phyloP scores from a whole-genome alignment of 2,329 filamentous ascomycete genomes.

The Aspergillus persii region DNA sequence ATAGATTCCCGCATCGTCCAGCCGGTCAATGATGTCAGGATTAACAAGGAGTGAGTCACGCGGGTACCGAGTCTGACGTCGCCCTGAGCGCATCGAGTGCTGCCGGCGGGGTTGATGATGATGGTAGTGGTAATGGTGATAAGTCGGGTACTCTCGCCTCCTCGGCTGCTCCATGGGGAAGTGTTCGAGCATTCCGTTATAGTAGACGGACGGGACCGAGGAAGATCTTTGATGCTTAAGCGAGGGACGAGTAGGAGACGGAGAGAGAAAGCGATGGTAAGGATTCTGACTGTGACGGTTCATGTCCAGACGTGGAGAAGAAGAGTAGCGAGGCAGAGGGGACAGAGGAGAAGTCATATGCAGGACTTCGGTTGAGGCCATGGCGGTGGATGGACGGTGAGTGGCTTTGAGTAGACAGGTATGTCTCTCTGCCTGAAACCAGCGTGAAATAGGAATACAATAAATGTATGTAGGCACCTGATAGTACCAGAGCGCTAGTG shows the following conservation, averaged over 20 bases:
- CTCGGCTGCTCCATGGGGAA: constrained; percentile 24
- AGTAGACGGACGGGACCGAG: constrained; percentile 25
- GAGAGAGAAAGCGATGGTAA: constrained; percentile 27
- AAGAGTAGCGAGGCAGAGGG: constrained; percentile 13
- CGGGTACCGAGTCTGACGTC: constrained; percentile 13
- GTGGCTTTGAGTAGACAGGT: not conserved
- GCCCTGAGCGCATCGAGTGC: constrained; percentile 3
- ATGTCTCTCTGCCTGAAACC: not conserved
- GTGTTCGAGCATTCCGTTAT: constrained; percentile 25
- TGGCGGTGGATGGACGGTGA: constrained; percentile 7
- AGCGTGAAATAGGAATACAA: constrained; percentile 4
- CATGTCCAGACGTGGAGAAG: constrained; percentile 13
- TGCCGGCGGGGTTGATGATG: constrained; percentile 13
- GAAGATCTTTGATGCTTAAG: constrained; percentile 18
- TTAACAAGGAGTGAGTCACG: constrained; percentile 45
- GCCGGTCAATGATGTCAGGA: constrained; percentile 75
- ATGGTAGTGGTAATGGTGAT: constrained; percentile 2
- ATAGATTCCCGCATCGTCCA: constrained; percentile 65
- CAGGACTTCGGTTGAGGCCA: constrained; percentile 20
- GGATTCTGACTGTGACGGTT: constrained; percentile 22
- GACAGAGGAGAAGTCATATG: constrained; percentile 20
- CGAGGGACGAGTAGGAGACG: constrained; percentile 21
- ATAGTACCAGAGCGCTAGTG: constrained; percentile 18
- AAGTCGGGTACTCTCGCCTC: constrained; percentile 12
- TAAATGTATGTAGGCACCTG: constrained; percentile 16